Conservation (phyloP, 768 basidiomycete species). For the Termitomyces sp. region DNA sequence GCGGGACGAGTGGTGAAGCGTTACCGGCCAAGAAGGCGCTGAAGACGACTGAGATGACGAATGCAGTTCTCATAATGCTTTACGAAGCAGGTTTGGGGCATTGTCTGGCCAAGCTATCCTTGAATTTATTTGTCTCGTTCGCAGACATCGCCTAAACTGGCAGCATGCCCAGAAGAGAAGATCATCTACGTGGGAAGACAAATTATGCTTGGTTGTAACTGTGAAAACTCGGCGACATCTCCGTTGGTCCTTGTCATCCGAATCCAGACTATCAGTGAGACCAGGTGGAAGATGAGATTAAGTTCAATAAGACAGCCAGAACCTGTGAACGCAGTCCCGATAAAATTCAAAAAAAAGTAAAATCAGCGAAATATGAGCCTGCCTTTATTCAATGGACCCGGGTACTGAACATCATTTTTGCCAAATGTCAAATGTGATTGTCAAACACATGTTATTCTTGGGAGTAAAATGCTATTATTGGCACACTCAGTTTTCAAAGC, state of each 20-base stretch:
- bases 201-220: background rate
- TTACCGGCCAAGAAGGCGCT: slow-evolving; percentile 1
- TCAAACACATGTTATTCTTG: background rate
- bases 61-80: background rate
- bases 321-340: no score
- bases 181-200: background rate
- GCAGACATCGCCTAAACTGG: background rate
- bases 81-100: background rate
- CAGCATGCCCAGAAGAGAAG: background rate
- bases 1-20: slow-evolving; percentile 14
- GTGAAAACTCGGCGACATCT: no score
- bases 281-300: no score
- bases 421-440: background rate
- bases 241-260: no score
- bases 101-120: background rate
- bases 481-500: background rate
- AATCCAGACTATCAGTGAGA: no score
- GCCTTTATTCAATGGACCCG: background rate
- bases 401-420: no score
- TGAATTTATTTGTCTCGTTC: background rate
- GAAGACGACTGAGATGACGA: background rate
- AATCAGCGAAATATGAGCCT: no score
- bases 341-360: no score
- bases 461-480: background rate
- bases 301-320: no score